A percentile compares a stretch with the other conserved stretches of the same genome.
Evolutionary conservation across 495 filamentous ascomycete genomes (phyloP).

Genomic region (Echria macrotheca): DNA sequence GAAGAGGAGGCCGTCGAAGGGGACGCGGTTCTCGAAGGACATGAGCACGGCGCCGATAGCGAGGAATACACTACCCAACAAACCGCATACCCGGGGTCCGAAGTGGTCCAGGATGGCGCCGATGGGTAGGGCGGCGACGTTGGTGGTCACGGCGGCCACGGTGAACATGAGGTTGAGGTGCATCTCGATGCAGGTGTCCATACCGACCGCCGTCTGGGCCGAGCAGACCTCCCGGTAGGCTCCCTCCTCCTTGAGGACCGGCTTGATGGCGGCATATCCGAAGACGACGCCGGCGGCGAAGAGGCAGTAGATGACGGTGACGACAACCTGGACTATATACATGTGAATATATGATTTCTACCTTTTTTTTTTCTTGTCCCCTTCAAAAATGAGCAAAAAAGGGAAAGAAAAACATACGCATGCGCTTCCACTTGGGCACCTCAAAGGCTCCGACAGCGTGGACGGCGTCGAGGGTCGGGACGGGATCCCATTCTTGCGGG

Average conservation of each 20-base stretch:
- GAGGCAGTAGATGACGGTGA: slow-evolving; percentile 75
- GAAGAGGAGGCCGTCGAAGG: slow-evolving; percentile 66
- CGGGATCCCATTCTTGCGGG: slow-evolving; percentile 44
- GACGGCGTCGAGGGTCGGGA: slow-evolving; percentile 24
- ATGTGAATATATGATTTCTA: too few relatives aligned
- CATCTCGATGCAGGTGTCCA: slow-evolving; percentile 65
- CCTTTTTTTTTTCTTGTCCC: too few relatives aligned
- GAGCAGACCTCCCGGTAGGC: slow-evolving; percentile 63
- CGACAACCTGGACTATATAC: slow-evolving; percentile 56
- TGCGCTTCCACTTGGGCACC: slow-evolving; percentile 57
- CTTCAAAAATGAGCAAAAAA: too few relatives aligned
- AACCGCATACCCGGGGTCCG: slow-evolving; percentile 70
- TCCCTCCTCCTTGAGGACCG: slow-evolving; percentile 68
- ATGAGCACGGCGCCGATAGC: slow-evolving; percentile 64
- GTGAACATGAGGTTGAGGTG: slow-evolving; percentile 93
- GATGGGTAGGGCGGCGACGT: slow-evolving; percentile 73
- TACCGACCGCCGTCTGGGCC: slow-evolving; percentile 44
- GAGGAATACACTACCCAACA: slow-evolving; percentile 66
- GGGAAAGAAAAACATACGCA: slow-evolving; percentile 44
- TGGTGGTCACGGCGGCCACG: slow-evolving; percentile 78
- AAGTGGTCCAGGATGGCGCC: slow-evolving; percentile 81
- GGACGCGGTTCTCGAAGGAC: slow-evolving; percentile 59
- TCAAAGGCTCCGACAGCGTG: slow-evolving; percentile 64
- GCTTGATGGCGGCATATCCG: slow-evolving; percentile 80
- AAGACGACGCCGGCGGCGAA: slow-evolving; percentile 77